These are phyloP conservation scores for Saururus chinensis DNA, from an alignment of 164 flowering plant genomes.

Conservation along the genomic window DNA sequence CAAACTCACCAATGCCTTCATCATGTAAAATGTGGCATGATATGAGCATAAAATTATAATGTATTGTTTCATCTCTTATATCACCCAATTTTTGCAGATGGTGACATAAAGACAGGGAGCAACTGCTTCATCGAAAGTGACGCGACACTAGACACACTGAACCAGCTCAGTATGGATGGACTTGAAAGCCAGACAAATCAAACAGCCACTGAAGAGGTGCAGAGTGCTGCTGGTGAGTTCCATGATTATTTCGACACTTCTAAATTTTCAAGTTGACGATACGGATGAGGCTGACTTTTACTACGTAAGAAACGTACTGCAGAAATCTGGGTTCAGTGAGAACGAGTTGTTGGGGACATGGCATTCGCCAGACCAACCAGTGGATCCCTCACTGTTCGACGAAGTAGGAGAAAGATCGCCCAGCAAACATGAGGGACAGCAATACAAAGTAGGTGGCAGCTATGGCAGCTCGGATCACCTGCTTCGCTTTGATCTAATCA, in stretches of 20 bases:
- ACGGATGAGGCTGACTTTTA: slow-evolving; percentile 42
- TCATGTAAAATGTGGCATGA: too few species aligned
- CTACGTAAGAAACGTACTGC: slow-evolving; percentile 52
- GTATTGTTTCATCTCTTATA: too few species aligned
- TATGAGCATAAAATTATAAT: too few species aligned
- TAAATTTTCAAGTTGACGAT: slow-evolving; percentile 20
- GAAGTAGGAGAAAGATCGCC: slow-evolving; percentile 33
- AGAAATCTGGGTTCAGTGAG: slow-evolving; percentile 44
- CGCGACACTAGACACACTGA: not conserved
- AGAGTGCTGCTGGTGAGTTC: not conserved
- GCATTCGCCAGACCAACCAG: slow-evolving; percentile 52
- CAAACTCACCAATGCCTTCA: too few species aligned
- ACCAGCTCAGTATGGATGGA: not conserved
- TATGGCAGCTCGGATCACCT: slow-evolving; percentile 22
- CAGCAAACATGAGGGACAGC: slow-evolving; percentile 11
- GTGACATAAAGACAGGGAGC: slow-evolving; percentile 9
- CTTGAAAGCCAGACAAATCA: not conserved
- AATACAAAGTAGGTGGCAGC: slow-evolving; percentile 14
- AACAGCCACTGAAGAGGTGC: not conserved
- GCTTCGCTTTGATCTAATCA: slow-evolving; percentile 62
- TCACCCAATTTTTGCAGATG: slow-evolving; percentile 9
- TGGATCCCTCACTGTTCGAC: slow-evolving; percentile 47
- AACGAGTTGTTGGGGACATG: slow-evolving; percentile 38
- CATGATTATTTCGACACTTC: slow-evolving; percentile 7
- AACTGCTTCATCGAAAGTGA: slow-evolving; percentile 10